A percentile compares a stretch with the other conserved stretches of the same genome.
These are phyloP conservation scores for Stephania cephalantha DNA, from an alignment of 164 flowering plant species.

Conservation along the genomic window DNA sequence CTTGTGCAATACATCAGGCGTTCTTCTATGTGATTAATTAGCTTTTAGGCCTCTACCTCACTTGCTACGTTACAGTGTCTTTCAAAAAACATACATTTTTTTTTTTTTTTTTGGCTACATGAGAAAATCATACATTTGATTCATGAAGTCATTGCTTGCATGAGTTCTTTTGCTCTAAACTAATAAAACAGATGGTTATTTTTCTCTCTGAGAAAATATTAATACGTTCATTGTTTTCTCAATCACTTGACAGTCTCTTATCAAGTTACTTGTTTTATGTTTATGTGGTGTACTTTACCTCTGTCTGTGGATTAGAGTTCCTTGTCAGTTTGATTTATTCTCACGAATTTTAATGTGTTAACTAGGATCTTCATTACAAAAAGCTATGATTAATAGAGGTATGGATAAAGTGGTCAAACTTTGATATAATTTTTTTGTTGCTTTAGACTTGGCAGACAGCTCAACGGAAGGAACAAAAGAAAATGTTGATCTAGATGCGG, in stretches of 20 bases:
- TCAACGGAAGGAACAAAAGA: conserved; percentile 23
- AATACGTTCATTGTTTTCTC: not conserved
- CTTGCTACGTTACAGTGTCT: no score
- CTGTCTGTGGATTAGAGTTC: not conserved
- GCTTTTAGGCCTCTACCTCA: no score
- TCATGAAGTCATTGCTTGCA: no score
- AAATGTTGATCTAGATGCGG: conserved; percentile 26
- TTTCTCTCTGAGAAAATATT: not conserved
- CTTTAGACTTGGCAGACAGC: conserved; percentile 27
- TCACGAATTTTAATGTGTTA: not conserved
- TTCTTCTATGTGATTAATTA: no score
- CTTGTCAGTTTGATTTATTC: no score
- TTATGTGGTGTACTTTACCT: not conserved
- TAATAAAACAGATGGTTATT: no score
- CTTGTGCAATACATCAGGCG: no score
- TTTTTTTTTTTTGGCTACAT: no score
- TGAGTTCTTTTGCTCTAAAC: no score
- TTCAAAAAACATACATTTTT: no score
- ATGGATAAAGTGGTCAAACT: not conserved
- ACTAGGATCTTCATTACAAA: not conserved
- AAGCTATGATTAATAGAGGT: not conserved
- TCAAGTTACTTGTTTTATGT: not conserved
- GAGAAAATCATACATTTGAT: no score
- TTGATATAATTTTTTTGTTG: conserved; percentile 6
- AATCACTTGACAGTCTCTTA: not conserved